Base-by-base conservation (phyloP, 176 grass and related monocot species). In the Ensete ventricosum region DNA sequence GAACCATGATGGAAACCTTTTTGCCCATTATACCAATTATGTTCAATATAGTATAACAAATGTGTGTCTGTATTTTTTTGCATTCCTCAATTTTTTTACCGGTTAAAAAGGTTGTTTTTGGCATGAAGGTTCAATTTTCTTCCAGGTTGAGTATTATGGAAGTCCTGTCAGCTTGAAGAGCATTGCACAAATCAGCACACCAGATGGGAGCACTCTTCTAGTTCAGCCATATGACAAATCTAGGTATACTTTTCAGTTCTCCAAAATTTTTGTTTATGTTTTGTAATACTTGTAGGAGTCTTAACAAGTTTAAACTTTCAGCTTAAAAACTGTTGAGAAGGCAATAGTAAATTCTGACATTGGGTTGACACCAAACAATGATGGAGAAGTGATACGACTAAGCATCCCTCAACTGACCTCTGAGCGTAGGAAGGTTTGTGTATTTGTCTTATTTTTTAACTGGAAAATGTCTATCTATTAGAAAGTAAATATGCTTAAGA, bases 191-290 rank as follows among this genome's bases (percentile, higher is more conserved):
- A 89, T 94, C 78, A 99, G 81, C 80, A 94, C 88, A 54, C 90
- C 90, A 71, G 95, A 99, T 94, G 88, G 86, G 62, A 86, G 73
- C 74, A 94, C 95, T 76, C 88, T 99, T 85, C 95, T 94, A 67
- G 85, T 99, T 67, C 90, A 91, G 73, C 95, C 95, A 73, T 99
- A 91, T 74, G 95, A 99, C 60, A 99, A 94, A 72, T 99, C 95
- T 80, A 87, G 84, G 95, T 94, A 86, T 64, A 52, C 49, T 51
- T 64, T 8, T 34, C 52, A 55, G 22, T 74, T 16, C 16, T 74
- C 13, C 20, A 83, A 43, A 69, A 34, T 70, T 69, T 83, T 69
- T 82, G 27, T 43, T 63, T 52, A 29, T 69, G 34, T 70, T 50
- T 5, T 3, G 8, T 51, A 29, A 65, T 70, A 17, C 11, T 70